Evolutionary conservation across 768 basidiomycete genomes (phyloP), one percentile per base, ranked within the genome.

Genomic region (Leccinum rimulosum): DNA sequence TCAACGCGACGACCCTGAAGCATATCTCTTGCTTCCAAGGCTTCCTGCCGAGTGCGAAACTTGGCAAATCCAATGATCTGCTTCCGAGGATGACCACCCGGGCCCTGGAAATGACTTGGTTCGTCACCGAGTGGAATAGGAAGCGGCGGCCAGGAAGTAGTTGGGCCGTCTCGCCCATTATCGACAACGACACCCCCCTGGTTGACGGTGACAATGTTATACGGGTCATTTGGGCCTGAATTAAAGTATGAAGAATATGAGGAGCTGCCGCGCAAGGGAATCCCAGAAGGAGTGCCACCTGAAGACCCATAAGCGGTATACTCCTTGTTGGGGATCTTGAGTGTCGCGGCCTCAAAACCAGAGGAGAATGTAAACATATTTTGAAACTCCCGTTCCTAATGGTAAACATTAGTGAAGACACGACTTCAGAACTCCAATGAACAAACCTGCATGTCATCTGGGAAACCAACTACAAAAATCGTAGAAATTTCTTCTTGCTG

Each of bases 1-100:
- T 98, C 97, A 36, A 98, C 91, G 57, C 93, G 82, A 55, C 89
- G 81, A 6, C 96, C 95, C 70, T 95, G 94, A 6, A 99, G 78
- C 6, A 85, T 80, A 67, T 98, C 96, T 40, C 91, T 80, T 9
- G 97, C 97, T 12, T 85, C 84, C 2, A 97, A 73, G 0, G 97
- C 97, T 66, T 95, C 93, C 50, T 87, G 84, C 27, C 94, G 82
- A 33, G 91, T 87, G 55, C 86, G 82, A 77, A 99, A 99, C 72
- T 97, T 93, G 53, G 97, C 97, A 68, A 99, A 99, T 0, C 97
- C 97, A 49, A 99, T 99, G 61, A 95, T 98, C 70, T 98, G 97
- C 74, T 95, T 95, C 63, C 95, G 85, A 38, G 90, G 87, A 3
- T 76, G 69, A 11, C 71, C 67, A 36, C 68, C 66, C 0, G 71